Evolutionary conservation across 768 basidiomycete genomes (phyloP), one percentile per base, ranked within the genome.

Genomic region (Obba rivulosa): DNA sequence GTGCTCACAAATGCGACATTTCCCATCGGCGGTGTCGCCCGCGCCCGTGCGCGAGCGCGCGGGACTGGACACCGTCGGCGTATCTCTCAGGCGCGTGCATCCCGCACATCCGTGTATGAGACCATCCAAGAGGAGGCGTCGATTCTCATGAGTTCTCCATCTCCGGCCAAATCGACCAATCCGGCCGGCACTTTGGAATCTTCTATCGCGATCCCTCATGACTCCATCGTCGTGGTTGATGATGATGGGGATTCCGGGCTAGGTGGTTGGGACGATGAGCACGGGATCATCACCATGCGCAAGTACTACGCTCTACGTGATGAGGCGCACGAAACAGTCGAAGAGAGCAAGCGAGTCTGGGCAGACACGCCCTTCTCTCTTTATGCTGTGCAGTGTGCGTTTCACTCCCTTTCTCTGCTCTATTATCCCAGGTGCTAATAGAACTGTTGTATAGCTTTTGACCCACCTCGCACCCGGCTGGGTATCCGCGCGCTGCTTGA

Each of bases 401-500:
- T 4, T 39, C 13, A 20, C 39, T 52, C 2, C 34, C 61, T 21
- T 18, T 16, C 40, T 45, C n/a, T 28, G 52, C 8, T 22, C 35
- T 17, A 23, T 21, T 23, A 21, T 43, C 13, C 4, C 24, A 8
- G 13, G 2, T 38, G 4, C 20, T 50, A 18, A 38, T 55, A 28
- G 34, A 4, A 1, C 21, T 28, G 34, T 21, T n/a, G n/a, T 48
- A 17, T 53, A 88, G 87, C 84, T 2, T 90, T 89, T 63, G 67
- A 82, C 40, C 86, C 86, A 23, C 87, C 87, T 3, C 63, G 66
- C 3, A 73, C 86, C 54, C 78, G 77, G 3, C 69, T 72, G 4
- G 81, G 76, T 8, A 89, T 90, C 82, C 77, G 78, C 54, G 86
- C 85, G 0, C 67, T 91, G 47, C 69, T 90, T 1, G 77, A 86